Base-by-base conservation (phyloP, 2,329 filamentous ascomycete species). In the Penicillium sp. region DNA sequence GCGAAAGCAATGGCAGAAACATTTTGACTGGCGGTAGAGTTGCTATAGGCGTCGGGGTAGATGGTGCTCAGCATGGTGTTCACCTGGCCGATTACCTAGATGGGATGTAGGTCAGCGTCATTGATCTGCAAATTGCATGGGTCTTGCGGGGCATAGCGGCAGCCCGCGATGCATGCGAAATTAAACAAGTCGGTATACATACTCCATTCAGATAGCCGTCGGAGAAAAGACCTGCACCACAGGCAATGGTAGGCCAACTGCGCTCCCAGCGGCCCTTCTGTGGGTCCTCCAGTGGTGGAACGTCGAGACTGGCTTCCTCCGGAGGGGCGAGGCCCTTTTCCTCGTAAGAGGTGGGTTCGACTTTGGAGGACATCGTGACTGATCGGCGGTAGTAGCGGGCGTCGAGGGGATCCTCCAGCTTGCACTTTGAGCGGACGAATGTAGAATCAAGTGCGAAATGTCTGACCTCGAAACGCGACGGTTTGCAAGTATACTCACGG, bases 181-280 rank as follows among this genome's bases (percentile, higher is more conserved):
- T 36, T 43, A 22, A 33, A n/a, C 22, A 40, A 16, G 7, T 4
- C 13, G 8, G 31, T 46, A 28, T 46, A 66, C 74, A 63, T 74
- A 90, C 89, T 65, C 89, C 90, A 73, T 95, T 95, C 67, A 96
- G 83, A 70, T 96, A 96, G 14, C 92, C 92, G 70, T 96, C 92
- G 22, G 87, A 91, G 73, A 96, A 96, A 2, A 96, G 79, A 64
- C 92, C 92, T 46, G 91, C 89, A 58, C 92, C 92, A 66, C 90
- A 95, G 39, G 91, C 91, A 61, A 96, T 86, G 1, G 90, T 88
- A 13, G 91, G 90, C 80, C 83, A 85, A 16, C 81, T 74, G 43
- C 82, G 76, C 56, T 82, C 75, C 80, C 77, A 79, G 51, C 74
- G 70, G 43, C 65, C 63, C 51, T 76, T 75, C 10, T 54, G 51